A percentile compares a stretch with the other conserved stretches of the same genome.
phyloP scores from a whole-genome alignment of 371 early-diverging fungal genomes.

The Mortierella sp. region DNA sequence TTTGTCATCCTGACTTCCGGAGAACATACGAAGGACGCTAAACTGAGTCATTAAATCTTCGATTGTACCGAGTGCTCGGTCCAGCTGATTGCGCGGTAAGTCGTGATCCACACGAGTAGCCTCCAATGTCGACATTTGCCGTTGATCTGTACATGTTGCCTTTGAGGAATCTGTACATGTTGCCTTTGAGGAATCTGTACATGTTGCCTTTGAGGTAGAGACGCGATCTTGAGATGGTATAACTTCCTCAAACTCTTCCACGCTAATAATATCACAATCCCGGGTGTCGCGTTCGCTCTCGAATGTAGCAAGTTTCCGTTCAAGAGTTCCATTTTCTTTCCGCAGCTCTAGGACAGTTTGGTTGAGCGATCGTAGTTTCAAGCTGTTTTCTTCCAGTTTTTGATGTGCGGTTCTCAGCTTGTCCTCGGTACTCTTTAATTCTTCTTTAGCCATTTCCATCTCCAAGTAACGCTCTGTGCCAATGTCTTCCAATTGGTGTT shows the following conservation, averaged over 20 bases:
- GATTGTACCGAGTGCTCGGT: conserved; percentile 23
- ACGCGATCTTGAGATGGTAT: neutral
- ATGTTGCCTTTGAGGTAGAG: neutral
- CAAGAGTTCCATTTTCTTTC: conserved; percentile 13
- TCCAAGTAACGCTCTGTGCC: conserved; percentile 29
- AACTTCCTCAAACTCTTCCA: conserved; percentile 36
- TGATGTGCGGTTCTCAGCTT: neutral
- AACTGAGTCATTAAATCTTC: conserved; percentile 35
- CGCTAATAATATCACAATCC: neutral
- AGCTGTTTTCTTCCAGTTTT: conserved; percentile 5
- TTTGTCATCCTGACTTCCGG: conserved; percentile 10
- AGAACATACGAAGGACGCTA: conserved; percentile 23
- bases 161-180: no score
- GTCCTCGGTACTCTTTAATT: conserved; percentile 17
- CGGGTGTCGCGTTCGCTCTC: neutral
- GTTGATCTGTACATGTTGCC: neutral
- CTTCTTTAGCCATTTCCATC: conserved; percentile 26
- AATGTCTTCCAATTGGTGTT: conserved; percentile 30
- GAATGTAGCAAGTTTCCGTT: conserved; percentile 4
- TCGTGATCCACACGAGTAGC: neutral
- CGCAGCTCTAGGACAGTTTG: conserved; percentile 15
- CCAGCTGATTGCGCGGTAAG: conserved; percentile 14
- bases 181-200: no score
- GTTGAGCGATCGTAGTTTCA: conserved; percentile 9
- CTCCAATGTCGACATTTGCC: neutral